A percentile compares a stretch with the other conserved stretches of the same genome.
Evolutionary conservation across 768 basidiomycete species (phyloP).

Genomic region (Termitomyces sp.): DNA sequence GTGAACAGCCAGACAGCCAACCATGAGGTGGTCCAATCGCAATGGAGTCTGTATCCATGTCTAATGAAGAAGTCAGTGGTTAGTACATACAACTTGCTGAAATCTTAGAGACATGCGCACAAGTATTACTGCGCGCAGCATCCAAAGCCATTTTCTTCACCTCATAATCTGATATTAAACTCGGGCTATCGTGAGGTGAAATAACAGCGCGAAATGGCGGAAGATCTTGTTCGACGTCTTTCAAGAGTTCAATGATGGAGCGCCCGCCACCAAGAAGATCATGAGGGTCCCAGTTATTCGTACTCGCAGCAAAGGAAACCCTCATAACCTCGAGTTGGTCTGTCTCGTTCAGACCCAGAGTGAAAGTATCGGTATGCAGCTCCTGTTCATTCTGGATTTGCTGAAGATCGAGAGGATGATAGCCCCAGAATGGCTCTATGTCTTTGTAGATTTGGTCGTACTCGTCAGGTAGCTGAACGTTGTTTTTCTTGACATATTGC

Average conservation of each 20-base stretch:
- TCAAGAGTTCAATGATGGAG: constrained; percentile 20
- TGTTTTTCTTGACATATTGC: constrained; percentile 36
- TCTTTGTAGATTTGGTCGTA: constrained; percentile 45
- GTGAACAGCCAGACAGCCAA: constrained; percentile 20
- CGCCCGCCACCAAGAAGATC: constrained; percentile 13
- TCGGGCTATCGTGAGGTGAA: constrained; percentile 28
- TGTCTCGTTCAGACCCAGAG: constrained; percentile 25
- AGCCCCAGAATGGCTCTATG: constrained; percentile 38
- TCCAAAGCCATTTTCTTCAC: constrained; percentile 13
- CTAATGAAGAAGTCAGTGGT: constrained; percentile 3
- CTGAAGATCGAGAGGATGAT: constrained; percentile 26
- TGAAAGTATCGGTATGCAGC: constrained; percentile 25
- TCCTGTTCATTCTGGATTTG: constrained; percentile 23
- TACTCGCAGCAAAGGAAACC: constrained; percentile 9
- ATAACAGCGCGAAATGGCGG: constrained; percentile 33
- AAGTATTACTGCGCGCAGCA: constrained; percentile 6
- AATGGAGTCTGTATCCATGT: constrained; percentile 11
- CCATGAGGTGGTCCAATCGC: constrained; percentile 7
- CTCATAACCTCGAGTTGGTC: constrained; percentile 8
- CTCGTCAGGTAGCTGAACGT: constrained; percentile 47
- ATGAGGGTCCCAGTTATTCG: constrained; percentile 12
- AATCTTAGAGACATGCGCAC: constrained; percentile 6
- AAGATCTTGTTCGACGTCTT: constrained; percentile 23
- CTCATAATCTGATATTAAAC: constrained; percentile 17
- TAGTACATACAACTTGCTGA: not conserved